A percentile compares a stretch with the other conserved stretches of the same genome.
Conservation (phyloP, 495 filamentous ascomycete species). For the Astrothelium macrocarpum region DNA sequence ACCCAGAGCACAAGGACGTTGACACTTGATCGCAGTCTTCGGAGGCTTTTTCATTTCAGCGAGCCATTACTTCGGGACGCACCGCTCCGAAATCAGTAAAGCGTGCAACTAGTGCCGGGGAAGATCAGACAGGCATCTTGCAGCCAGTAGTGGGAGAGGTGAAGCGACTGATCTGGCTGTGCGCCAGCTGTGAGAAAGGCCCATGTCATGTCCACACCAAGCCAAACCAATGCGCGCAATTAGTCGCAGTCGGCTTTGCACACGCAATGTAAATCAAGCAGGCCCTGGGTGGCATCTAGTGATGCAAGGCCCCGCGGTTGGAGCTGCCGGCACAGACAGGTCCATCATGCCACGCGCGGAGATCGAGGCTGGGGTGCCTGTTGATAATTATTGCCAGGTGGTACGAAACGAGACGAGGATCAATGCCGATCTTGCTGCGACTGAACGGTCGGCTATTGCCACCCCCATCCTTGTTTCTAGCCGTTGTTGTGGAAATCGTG, state of each 20-base stretch:
- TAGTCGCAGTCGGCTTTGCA: not conserved
- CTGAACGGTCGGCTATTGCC: slow-evolving; percentile 2
- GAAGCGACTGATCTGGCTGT: not conserved
- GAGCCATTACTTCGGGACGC: not conserved
- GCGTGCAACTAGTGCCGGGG: not conserved
- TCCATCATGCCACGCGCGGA: slow-evolving; percentile 1
- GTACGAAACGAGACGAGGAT: not conserved
- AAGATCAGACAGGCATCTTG: not conserved
- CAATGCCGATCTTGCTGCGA: not conserved
- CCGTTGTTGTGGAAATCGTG: not conserved
- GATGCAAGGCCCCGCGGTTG: slow-evolving; percentile 1
- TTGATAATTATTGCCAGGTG: not conserved
- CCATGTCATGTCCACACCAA: not conserved
- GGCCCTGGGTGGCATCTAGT: not conserved
- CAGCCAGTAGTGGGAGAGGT: not conserved
- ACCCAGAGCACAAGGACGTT: not conserved
- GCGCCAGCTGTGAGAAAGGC: not conserved
- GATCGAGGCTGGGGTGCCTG: not conserved
- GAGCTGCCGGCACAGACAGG: slow-evolving; percentile 1
- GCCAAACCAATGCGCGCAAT: not conserved
- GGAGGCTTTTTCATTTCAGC: slow-evolving; percentile 5
- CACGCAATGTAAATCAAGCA: not conserved
- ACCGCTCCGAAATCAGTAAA: slow-evolving; percentile 4
- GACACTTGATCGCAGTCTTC: not conserved
- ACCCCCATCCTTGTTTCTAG: not conserved